A percentile compares a stretch with the other conserved stretches of the same genome.
Evolutionary conservation across 306 rosid genomes (phyloP).

Genomic region (Glycine soja): DNA sequence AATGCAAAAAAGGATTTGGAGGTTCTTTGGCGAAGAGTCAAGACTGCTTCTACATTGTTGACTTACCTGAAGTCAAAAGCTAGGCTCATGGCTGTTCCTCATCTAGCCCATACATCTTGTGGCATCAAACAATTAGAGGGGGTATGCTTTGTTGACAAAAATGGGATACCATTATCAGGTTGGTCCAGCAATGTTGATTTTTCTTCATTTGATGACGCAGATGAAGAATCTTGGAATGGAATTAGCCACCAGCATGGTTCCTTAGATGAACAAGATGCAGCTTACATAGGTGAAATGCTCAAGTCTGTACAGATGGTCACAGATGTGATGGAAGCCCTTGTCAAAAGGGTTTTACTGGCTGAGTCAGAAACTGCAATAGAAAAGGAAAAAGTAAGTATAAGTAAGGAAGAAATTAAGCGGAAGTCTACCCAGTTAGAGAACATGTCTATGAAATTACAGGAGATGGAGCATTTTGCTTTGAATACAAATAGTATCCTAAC

Average conservation of each 20-base stretch:
- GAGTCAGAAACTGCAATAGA: slow-evolving; percentile 80
- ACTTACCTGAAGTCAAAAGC: slow-evolving; percentile 85
- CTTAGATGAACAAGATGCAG: slow-evolving; percentile 68
- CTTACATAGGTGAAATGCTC: slow-evolving; percentile 69
- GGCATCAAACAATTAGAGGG: slow-evolving; percentile 85
- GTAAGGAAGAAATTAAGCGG: slow-evolving; percentile 73
- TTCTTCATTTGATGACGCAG: slow-evolving; percentile 65
- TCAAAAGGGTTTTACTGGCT: slow-evolving; percentile 76
- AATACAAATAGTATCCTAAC: slow-evolving; percentile 72
- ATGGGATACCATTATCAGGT: slow-evolving; percentile 70
- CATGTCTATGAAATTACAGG: slow-evolving; percentile 80
- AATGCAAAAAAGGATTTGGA: slow-evolving; percentile 66
- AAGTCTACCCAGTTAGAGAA: slow-evolving; percentile 76
- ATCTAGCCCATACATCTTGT: slow-evolving; percentile 73
- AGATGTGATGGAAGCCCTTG: slow-evolving; percentile 84
- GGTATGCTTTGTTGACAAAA: slow-evolving; percentile 72
- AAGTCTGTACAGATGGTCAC: slow-evolving; percentile 79
- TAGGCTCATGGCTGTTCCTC: slow-evolving; percentile 75
- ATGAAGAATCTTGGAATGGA: slow-evolving; percentile 64
- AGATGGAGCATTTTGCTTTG: slow-evolving; percentile 80
- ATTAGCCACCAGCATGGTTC: slow-evolving; percentile 59
- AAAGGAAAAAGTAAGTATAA: slow-evolving; percentile 72
- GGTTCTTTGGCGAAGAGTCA: slow-evolving; percentile 87
- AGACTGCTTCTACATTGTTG: slow-evolving; percentile 67
- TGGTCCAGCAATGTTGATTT: slow-evolving; percentile 76